Percentiles rank a stretch among this genome's conserved stretches.
phyloP scores from a whole-genome alignment of 257 asterid species.

The Gentiana macrophylla region DNA sequence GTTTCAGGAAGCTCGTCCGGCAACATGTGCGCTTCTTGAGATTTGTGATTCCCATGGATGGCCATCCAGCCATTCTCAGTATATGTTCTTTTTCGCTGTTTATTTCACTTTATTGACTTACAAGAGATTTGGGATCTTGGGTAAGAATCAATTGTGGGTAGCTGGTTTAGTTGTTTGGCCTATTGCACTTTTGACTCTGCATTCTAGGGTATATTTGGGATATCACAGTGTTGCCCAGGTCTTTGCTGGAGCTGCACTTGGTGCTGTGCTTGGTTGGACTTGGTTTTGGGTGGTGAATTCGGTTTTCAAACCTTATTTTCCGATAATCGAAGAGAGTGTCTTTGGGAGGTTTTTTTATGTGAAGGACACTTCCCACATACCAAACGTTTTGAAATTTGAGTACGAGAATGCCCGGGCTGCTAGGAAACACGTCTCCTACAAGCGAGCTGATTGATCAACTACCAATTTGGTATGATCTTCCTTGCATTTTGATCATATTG shows the following conservation, averaged over 20 bases:
- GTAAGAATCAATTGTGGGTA: constrained; percentile 49
- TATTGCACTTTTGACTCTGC: constrained; percentile 57
- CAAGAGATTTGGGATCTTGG: constrained; percentile 38
- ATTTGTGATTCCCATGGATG: constrained; percentile 96
- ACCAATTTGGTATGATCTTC: constrained; percentile 2
- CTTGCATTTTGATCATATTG: no score
- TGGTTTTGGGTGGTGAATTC: constrained; percentile 89
- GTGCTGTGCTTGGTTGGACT: constrained; percentile 56
- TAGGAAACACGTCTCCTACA: constrained; percentile 65
- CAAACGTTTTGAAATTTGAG: constrained; percentile 76
- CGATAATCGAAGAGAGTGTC: constrained; percentile 68
- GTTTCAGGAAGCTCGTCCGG: constrained; percentile 79
- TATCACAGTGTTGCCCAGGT: constrained; percentile 87
- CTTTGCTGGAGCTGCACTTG: constrained; percentile 75
- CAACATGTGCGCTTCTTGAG: constrained; percentile 66
- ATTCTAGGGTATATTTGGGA: constrained; percentile 81
- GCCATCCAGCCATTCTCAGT: constrained; percentile 97
- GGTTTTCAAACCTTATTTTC: constrained; percentile 36
- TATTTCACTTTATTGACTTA: constrained; percentile 53
- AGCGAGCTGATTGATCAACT: constrained; percentile 44
- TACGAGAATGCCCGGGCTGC: constrained; percentile 74
- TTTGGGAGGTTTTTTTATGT: constrained; percentile 48
- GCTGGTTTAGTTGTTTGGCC: constrained; percentile 68
- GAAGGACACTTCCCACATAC: constrained; percentile 78
- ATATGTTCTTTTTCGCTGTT: constrained; percentile 75